Percentiles rank a stretch among this genome's conserved stretches.
Conservation (phyloP, 1,284 basidiomycete genomes). For the Leccinum pachyderme region DNA sequence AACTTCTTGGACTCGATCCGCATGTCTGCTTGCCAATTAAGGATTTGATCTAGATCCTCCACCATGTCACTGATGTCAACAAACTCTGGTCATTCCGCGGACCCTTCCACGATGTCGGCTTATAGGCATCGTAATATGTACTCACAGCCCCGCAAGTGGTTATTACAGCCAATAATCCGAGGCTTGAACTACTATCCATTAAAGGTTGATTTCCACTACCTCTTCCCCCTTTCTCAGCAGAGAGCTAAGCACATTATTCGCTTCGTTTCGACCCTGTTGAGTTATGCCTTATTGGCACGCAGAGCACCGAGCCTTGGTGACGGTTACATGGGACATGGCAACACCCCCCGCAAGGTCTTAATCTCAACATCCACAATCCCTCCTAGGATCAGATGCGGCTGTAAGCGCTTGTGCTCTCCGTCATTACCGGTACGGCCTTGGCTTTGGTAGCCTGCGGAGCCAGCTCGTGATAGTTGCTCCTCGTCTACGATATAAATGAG, state of each 20-base stretch:
- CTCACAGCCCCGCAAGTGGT: not conserved
- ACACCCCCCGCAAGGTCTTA: slow-evolving; percentile 3
- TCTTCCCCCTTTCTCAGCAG: not conserved
- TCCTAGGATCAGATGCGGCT: slow-evolving; percentile 3
- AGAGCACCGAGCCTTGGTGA: not conserved
- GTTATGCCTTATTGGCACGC: not conserved
- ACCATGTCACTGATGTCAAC: not conserved
- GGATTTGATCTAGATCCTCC: not conserved
- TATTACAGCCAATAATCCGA: not conserved
- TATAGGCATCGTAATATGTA: not conserved
- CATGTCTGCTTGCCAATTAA: not conserved
- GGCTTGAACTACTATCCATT: not conserved
- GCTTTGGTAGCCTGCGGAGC: not conserved
- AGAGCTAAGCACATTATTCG: not conserved
- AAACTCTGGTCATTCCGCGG: slow-evolving; percentile 2
- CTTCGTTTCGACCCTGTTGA: not conserved
- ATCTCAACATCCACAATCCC: slow-evolving; percentile 2
- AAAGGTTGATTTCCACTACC: not conserved
- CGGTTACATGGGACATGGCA: not conserved
- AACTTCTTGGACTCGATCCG: not conserved
- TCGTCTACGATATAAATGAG: slow-evolving; percentile 1
- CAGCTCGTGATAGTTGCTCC: not conserved
- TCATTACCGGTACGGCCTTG: not conserved
- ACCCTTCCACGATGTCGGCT: not conserved
- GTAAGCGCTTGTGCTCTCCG: slow-evolving; percentile 3